Conservation (phyloP, 2,329 filamentous ascomycete species). For the Fusarium foetens region DNA sequence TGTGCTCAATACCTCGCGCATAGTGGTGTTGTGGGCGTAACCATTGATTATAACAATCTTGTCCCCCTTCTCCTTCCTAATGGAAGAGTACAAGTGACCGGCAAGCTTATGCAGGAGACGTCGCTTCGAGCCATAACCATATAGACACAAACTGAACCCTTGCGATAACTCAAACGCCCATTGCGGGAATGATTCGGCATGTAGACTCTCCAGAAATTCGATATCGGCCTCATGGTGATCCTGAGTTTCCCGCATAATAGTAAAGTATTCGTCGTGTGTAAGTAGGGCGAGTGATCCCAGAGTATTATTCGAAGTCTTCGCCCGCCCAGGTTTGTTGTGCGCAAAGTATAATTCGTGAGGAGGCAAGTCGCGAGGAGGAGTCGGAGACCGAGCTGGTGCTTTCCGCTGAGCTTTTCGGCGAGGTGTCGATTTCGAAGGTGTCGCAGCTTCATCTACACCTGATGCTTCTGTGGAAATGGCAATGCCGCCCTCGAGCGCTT, state of each 20-base stretch:
- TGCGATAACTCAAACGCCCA: conserved; percentile 92
- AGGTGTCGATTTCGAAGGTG: conserved; percentile 57
- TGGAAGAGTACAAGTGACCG: conserved; percentile 65
- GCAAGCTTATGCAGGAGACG: conserved; percentile 80
- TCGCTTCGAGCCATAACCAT: conserved; percentile 92
- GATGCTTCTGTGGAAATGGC: conserved; percentile 24
- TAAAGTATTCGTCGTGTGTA: conserved; percentile 92
- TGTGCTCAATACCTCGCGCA: conserved; percentile 76
- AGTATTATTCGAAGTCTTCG: conserved; percentile 88
- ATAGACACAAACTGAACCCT: conserved; percentile 88
- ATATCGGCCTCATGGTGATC: conserved; percentile 79
- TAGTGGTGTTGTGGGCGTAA: conserved; percentile 73
- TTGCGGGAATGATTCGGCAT: conserved; percentile 85
- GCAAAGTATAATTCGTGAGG: conserved; percentile 93
- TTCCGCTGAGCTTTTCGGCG: conserved; percentile 42
- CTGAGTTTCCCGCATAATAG: conserved; percentile 66
- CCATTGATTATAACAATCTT: conserved; percentile 87
- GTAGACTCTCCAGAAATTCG: conserved; percentile 76
- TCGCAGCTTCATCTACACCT: conserved; percentile 51
- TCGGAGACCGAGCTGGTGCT: conserved; percentile 68
- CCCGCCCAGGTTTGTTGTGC: conserved; percentile 83
- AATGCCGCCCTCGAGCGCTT: conserved; percentile 46
- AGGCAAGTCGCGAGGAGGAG: conserved; percentile 82
- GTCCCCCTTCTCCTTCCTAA: conserved; percentile 47
- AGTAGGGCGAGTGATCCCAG: conserved; percentile 79